phyloP scores from a whole-genome alignment of 441 rosid species.

The Erodium chrysanthum region DNA sequence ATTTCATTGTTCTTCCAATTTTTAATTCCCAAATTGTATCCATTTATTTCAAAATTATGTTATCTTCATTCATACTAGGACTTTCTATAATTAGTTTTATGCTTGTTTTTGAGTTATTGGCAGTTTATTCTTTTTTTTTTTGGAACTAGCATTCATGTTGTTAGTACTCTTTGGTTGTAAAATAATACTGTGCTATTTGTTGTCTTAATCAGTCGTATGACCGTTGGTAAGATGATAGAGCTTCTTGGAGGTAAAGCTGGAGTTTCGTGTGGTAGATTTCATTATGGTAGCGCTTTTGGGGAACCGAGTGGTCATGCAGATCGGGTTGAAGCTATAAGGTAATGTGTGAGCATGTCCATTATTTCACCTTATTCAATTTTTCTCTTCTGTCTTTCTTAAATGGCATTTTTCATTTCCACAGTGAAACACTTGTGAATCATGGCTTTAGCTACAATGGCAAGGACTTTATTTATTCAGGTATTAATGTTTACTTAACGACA shows the following conservation, averaged over 20 bases:
- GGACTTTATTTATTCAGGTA: slow-evolving; percentile 91
- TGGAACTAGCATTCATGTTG: no score
- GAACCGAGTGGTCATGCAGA: slow-evolving; percentile 95
- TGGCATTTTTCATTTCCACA: slow-evolving; percentile 23
- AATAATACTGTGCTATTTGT: background rate
- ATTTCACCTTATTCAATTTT: background rate
- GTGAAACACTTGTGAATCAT: slow-evolving; percentile 63
- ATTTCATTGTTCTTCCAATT: background rate
- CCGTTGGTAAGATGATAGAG: slow-evolving; percentile 97
- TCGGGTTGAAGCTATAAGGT: slow-evolving; percentile 78
- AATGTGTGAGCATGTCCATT: background rate
- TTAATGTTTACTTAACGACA: slow-evolving; percentile 5
- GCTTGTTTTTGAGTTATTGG: no score
- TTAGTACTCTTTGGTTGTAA: no score
- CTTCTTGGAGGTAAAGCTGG: slow-evolving; percentile 96
- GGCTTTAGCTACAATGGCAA: slow-evolving; percentile 90
- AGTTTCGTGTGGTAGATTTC: slow-evolving; percentile 73
- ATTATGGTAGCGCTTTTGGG: slow-evolving; percentile 97
- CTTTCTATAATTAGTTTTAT: no score
- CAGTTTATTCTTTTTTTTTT: no score
- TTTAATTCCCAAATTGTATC: background rate
- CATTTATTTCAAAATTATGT: background rate
- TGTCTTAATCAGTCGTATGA: slow-evolving; percentile 67
- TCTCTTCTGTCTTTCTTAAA: slow-evolving; percentile 2
- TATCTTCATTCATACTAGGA: background rate